Conservation (phyloP, 1,284 basidiomycete species). For the Ceratobasidium theobromae region DNA sequence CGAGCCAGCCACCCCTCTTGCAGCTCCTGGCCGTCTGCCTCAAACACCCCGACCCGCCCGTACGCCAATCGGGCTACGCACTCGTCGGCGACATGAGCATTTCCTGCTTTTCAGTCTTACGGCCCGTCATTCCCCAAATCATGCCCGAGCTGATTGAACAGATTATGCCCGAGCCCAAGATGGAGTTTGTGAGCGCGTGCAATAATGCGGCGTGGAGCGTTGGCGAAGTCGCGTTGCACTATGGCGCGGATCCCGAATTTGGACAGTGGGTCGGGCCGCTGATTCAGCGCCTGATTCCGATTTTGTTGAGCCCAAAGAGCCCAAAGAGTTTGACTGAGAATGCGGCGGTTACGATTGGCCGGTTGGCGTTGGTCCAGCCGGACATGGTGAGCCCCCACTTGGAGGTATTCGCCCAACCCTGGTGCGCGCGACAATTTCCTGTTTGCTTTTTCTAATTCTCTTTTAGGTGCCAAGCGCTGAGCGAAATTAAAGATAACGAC, state of each 20-base stretch:
- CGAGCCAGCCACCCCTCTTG: constrained; percentile 73
- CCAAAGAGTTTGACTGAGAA: constrained; percentile 96
- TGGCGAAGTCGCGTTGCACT: constrained; percentile 92
- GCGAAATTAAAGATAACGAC: constrained; percentile 99
- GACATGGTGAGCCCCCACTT: constrained; percentile 86
- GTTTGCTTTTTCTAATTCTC: background rate
- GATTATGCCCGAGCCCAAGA: constrained; percentile 86
- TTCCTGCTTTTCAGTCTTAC: constrained; percentile 85
- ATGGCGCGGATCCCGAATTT: constrained; percentile 80
- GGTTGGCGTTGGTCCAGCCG: constrained; percentile 92
- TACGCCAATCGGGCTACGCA: constrained; percentile 95
- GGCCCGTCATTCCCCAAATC: constrained; percentile 80
- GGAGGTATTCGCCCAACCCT: constrained; percentile 88
- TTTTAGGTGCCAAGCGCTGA: constrained; percentile 79
- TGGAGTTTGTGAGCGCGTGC: constrained; percentile 93
- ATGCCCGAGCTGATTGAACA: constrained; percentile 90
- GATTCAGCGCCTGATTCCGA: constrained; percentile 87
- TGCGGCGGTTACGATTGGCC: constrained; percentile 98
- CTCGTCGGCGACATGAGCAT: constrained; percentile 98
- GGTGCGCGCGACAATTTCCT: constrained; percentile 48
- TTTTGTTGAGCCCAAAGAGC: constrained; percentile 86
- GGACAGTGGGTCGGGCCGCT: constrained; percentile 86
- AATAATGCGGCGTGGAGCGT: constrained; percentile 99
- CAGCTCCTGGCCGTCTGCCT: constrained; percentile 80
- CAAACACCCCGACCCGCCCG: constrained; percentile 90